These are phyloP conservation scores for Capsella bursapastoris DNA, from an alignment of 345 rosid genomes.

Conservation along the genomic window DNA sequence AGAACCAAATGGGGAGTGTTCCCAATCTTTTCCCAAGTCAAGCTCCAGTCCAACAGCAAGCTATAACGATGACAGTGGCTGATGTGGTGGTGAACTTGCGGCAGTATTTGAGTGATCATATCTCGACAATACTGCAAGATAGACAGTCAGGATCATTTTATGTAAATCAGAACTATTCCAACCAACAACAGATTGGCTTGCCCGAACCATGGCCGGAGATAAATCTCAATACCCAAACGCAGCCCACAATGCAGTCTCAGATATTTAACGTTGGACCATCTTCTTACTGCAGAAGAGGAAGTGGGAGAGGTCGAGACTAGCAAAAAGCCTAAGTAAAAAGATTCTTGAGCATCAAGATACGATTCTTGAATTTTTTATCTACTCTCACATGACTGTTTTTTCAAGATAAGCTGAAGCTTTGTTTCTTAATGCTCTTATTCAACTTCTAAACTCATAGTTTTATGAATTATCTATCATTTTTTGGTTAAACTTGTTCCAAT, in stretches of 20 bases:
- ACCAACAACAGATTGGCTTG: constrained; percentile 1
- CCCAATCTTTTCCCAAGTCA: background rate
- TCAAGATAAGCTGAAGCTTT: background rate
- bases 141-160: background rate
- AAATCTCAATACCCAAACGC: background rate
- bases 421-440: background rate
- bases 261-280: background rate
- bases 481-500: background rate
- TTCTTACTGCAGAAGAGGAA: background rate
- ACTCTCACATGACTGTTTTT: background rate
- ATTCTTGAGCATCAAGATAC: background rate
- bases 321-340: background rate
- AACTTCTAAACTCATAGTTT: background rate
- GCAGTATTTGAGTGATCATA: background rate
- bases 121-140: background rate
- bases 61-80: background rate
- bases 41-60: background rate
- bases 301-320: too few relatives aligned
- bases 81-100: background rate
- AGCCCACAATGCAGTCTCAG: background rate
- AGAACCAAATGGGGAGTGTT: background rate
- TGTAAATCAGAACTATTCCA: background rate
- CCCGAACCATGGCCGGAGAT: too few relatives aligned
- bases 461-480: background rate
- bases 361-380: background rate